Evolutionary conservation across 2,329 filamentous ascomycete species (phyloP), one percentile per base, ranked within the genome.

Genomic region (Xylaria hypoxylon): DNA sequence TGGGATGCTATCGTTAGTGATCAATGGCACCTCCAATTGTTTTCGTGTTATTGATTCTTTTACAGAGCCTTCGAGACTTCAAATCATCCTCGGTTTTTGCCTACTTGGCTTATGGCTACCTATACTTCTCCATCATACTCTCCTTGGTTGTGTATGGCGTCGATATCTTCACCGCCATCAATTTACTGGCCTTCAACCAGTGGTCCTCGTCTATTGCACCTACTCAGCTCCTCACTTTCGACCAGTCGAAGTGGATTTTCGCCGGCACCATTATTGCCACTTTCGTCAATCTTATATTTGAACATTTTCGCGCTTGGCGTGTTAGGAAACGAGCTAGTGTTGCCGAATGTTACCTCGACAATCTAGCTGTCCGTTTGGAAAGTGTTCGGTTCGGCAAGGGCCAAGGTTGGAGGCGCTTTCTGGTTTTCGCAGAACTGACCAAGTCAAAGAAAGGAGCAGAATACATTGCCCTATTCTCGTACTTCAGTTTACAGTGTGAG

Each of bases 221-320:
- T 1, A 86, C 87, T 45, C 77, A 79, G 63, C 69, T 81, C n/a
- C 91, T 98, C 70, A 87, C 89, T 3, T 89, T 96, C 75, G 82
- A 88, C 55, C 87, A 95, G 60, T 92, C 93, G 13, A 96, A 96
- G 81, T 97, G 94, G 94, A 94, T 99, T 77, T 99, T 98, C 78
- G 91, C 93, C 31, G 87, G 89, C 62, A 97, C 94, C 78, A 98
- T 99, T 76, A 91, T 98, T 70, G 84, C 96, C 40, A 98, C 94
- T 10, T 94, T 95, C 78, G 82, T 93, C 70, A 92, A 98, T 71
- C 85, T 96, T 31, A 84, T 82, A 17, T 96, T 91, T 74, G 92
- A 97, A 79, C 93, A 92, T 82, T 77, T 96, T 53, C 88, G 92
- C 60, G 94, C 95, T 28, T 81, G 91, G 68, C 89, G 90, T 51